Base-by-base conservation (phyloP, 176 grass and related monocot genomes). In the Eremochloa ophiuroides region DNA sequence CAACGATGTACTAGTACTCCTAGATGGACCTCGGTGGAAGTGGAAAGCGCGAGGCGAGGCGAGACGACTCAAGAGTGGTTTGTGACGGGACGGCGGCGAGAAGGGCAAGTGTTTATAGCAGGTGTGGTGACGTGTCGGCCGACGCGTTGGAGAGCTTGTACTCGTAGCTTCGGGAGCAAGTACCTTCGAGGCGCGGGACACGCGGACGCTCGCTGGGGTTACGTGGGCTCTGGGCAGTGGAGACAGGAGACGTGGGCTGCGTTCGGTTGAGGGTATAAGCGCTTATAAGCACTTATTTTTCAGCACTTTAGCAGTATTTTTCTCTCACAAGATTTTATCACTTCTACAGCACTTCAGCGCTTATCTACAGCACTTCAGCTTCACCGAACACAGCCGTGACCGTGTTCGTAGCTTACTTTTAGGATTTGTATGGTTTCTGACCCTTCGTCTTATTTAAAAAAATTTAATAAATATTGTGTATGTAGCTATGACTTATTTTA, bases 101-200 rank as follows among this genome's bases (percentile, higher is more conserved):
- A 10, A 26, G 15, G 18, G 5, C 0, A 7, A 4, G 22, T 3
- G 13, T 74, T 82, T 83, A 86, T 77, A 83, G 29, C 20, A 2
- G 15, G 39, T 31, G 77, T 56, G 43, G 82, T 74, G 82, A 46
- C 46, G 40, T 55, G 68, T 66, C 74, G 10, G 18, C 30, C 17
- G 15, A 4, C n/a, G 23, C 23, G 23, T 56, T 42, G 47, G 8
- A 2, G 48, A 11, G 33, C 15, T 8, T 37, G 23, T 43, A 20
- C n/a, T n/a, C n/a, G n/a, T n/a, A n/a, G 59, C 48, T 90, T 83
- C 83, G 40, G 70, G 66, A 10, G 78, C 69, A 86, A 87, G 80
- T 58, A 87, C 42, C 58, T 81, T 93, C 72, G 61, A 66, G 72
- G 30, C 16, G 65, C 7, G 14, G 38, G 62, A 38, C 37, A 67